Base-by-base conservation (phyloP, 768 basidiomycete genomes). In the Psilocybe cyanescens region DNA sequence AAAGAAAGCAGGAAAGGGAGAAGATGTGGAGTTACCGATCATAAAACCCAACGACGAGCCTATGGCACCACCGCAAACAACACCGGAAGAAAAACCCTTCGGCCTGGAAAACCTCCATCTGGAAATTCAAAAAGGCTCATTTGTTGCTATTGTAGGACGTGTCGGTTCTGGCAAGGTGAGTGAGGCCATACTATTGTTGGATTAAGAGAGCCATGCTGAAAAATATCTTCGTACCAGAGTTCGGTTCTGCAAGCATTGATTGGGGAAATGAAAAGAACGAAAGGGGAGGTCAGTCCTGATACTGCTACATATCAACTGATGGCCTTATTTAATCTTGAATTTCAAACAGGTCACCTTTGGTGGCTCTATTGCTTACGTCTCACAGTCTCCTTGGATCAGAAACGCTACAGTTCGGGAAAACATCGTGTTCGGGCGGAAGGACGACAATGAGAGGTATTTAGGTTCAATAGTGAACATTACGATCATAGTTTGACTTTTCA, bases 371-470 rank as follows among this genome's bases (percentile, higher is more conserved):
- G 83, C 85, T 0, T 88, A 87, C 67, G 84, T 85, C 0, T 83
- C 87, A 4, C 86, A 89, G 68, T 71, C 78, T 19, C 75, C 88
- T 0, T 91, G 88, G 88, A 87, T 90, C 65, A 74, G 75, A 67
- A 88, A 88, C 70, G 87, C 87, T 0, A 90, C 88, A 0, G 73
- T 94, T 28, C 80, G 86, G 28, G 83, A 90, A 55, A 95, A 95
- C 71, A 84, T 95, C 64, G 67, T 87, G 0, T 94, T 95, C 68
- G 92, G 91, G 0, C 81, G 85, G 65, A 74, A 78, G 5, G 86
- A 86, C 59, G 84, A 93, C 55, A 84, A 86, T 44, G 76, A 79
- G 11, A 80, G 74, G 84, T 84, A 45, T 17, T 69, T 64, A 2
- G 24, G 7, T 7, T 6, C 46, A 51, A n/a, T 47, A 19, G 4